Conservation (phyloP, 768 basidiomycete species). For the Clathrus columnatus region DNA sequence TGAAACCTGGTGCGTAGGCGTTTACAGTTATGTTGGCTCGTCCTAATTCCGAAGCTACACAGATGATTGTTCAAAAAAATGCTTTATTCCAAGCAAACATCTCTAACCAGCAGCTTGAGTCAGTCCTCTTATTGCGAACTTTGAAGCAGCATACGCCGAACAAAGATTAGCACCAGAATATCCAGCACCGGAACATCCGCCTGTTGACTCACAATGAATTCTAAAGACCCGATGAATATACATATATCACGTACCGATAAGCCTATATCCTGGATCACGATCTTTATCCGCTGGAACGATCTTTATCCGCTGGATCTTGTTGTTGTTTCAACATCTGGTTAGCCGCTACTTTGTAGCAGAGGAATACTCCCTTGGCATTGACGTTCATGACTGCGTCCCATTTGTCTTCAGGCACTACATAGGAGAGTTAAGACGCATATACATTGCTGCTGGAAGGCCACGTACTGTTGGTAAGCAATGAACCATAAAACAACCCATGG, state of each 20-base stretch:
- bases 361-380: conserved; percentile 32
- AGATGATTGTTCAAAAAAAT: background rate
- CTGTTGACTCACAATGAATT: too few species aligned
- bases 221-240: background rate
- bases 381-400: conserved; percentile 27
- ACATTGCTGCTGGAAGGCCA: background rate
- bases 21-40: conserved; percentile 21
- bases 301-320: too few species aligned
- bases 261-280: too few species aligned
- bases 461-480: background rate
- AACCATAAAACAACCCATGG: background rate
- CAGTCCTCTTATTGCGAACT: conserved; percentile 27
- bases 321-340: conserved; percentile 27
- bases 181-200: conserved; percentile 10
- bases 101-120: conserved; percentile 20
- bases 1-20: conserved; percentile 20
- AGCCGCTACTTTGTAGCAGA: conserved; percentile 26
- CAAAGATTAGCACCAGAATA: conserved; percentile 6
- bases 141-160: conserved; percentile 24
- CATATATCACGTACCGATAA: background rate
- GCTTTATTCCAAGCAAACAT: background rate
- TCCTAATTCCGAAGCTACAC: conserved; percentile 17
- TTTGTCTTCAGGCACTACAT: conserved; percentile 24
- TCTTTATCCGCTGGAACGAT: too few species aligned
- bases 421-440: background rate